A percentile compares a stretch with the other conserved stretches of the same genome.
Evolutionary conservation across 192 early-diverging fungal species (phyloP).

Genomic region (Linnemannia zychae): DNA sequence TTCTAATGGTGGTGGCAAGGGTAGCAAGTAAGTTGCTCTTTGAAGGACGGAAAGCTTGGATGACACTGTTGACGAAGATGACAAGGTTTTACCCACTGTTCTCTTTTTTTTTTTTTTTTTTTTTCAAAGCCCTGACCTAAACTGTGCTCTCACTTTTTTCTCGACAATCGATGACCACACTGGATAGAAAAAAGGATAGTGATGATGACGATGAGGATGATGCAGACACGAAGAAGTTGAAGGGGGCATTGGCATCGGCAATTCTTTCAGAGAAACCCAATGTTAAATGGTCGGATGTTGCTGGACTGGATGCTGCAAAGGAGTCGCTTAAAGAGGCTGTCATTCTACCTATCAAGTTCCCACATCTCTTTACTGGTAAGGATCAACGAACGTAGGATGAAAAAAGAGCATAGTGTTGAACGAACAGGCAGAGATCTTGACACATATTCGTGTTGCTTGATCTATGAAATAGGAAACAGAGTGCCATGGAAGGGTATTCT

Average conservation of each 20-base stretch:
- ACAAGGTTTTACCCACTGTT: no score
- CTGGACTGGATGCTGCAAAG: conserved; percentile 95
- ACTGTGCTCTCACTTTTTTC: not conserved
- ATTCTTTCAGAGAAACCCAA: conserved; percentile 98
- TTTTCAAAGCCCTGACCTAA: not conserved
- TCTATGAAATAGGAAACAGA: conserved; percentile 74
- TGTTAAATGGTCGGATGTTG: conserved; percentile 97
- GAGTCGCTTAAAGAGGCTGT: conserved; percentile 98
- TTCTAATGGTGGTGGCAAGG: conserved; percentile 58
- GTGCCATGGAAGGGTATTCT: conserved; percentile 98
- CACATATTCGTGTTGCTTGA: not conserved
- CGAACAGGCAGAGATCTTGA: not conserved
- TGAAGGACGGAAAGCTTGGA: not conserved
- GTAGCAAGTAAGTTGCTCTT: conserved; percentile 36
- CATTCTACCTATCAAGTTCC: conserved; percentile 97
- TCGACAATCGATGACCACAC: not conserved
- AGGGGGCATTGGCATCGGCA: conserved; percentile 68
- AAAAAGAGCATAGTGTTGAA: not conserved
- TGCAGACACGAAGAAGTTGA: conserved; percentile 63
- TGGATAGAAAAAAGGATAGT: conserved; percentile 62
- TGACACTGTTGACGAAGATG: no score
- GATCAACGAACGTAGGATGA: not conserved
- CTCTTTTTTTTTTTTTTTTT: not conserved
- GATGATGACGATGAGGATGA: conserved; percentile 61
- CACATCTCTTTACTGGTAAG: conserved; percentile 91